Evolutionary conservation across 805 yeast genomes (phyloP).

Genomic region (Aciculoconidium aculeatum): DNA sequence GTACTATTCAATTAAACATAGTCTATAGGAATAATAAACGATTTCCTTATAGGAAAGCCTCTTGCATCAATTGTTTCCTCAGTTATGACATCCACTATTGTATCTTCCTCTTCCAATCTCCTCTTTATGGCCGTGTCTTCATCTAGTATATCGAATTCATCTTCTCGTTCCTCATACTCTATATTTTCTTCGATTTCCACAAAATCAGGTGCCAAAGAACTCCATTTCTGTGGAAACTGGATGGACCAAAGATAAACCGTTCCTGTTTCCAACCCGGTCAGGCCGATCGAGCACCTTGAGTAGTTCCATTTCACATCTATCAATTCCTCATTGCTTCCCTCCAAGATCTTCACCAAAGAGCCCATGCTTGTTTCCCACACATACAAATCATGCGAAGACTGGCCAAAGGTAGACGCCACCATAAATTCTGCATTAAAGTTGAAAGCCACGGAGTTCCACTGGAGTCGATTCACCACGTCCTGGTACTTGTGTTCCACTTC

Average conservation of each 20-base stretch:
- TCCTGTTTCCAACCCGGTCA: conserved; percentile 85
- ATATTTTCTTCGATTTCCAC: conserved; percentile 91
- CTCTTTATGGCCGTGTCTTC: conserved; percentile 60
- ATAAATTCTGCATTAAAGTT: conserved; percentile 74
- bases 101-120: conserved; percentile 58
- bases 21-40: conserved; percentile 58
- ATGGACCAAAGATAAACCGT: conserved; percentile 77
- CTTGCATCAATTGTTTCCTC: conserved; percentile 65
- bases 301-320: conserved; percentile 86
- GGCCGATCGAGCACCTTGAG: conserved; percentile 63
- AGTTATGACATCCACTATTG: conserved; percentile 59
- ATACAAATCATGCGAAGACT: conserved; percentile 79
- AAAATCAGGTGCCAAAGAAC: conserved; percentile 94
- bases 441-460: conserved; percentile 80
- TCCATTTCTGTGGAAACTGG: conserved; percentile 86
- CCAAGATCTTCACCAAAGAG: conserved; percentile 79
- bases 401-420: conserved; percentile 83
- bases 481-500: conserved; percentile 79
- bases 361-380: conserved; percentile 92
- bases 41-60: conserved; percentile 48
- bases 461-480: conserved; percentile 81
- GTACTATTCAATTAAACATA: conserved; percentile 17
- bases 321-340: conserved; percentile 86
- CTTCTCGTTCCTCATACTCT: conserved; percentile 82
- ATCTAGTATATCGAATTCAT: conserved; percentile 79